phyloP scores from a whole-genome alignment of 2,329 filamentous ascomycete species.

The Alternaria alternata region DNA sequence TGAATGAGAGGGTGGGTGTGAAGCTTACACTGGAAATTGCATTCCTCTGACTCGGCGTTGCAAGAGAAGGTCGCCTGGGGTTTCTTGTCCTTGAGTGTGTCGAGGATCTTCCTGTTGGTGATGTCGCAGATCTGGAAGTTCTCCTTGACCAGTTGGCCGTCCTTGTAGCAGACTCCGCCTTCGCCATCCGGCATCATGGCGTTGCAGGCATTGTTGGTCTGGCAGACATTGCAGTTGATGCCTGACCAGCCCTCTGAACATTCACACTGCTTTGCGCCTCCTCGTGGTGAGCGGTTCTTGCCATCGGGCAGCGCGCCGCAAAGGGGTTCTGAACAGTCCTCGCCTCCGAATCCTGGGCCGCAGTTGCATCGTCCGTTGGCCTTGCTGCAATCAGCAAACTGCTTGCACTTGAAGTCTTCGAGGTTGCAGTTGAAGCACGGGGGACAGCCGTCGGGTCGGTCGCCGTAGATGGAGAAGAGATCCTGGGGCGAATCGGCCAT shows the following conservation, averaged over 20 bases:
- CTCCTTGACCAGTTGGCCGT: conserved; percentile 87
- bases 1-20: not conserved
- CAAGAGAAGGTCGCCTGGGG: conserved; percentile 97
- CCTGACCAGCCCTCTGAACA: conserved; percentile 95
- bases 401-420: conserved; percentile 87
- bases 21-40: conserved; percentile 89
- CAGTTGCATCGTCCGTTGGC: conserved; percentile 93
- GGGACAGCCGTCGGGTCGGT: conserved; percentile 78
- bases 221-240: conserved; percentile 97
- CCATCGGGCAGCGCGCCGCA: conserved; percentile 89
- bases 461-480: conserved; percentile 74
- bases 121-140: conserved; percentile 99
- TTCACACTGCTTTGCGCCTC: conserved; percentile 71
- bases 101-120: conserved; percentile 91
- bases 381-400: conserved; percentile 88
- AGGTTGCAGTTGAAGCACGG: conserved; percentile 98
- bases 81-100: conserved; percentile 82
- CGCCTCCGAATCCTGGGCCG: conserved; percentile 89
- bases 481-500: conserved; percentile 56
- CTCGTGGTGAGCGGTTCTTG: conserved; percentile 75
- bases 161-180: conserved; percentile 89
- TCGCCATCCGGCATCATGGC: conserved; percentile 83
- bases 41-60: conserved; percentile 74
- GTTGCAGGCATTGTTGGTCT: conserved; percentile 81
- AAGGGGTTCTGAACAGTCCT: conserved; percentile 89